Evolutionary conservation across 2,329 filamentous ascomycete species (phyloP).

Genomic region (Nannizziopsis arthrosporioides): DNA sequence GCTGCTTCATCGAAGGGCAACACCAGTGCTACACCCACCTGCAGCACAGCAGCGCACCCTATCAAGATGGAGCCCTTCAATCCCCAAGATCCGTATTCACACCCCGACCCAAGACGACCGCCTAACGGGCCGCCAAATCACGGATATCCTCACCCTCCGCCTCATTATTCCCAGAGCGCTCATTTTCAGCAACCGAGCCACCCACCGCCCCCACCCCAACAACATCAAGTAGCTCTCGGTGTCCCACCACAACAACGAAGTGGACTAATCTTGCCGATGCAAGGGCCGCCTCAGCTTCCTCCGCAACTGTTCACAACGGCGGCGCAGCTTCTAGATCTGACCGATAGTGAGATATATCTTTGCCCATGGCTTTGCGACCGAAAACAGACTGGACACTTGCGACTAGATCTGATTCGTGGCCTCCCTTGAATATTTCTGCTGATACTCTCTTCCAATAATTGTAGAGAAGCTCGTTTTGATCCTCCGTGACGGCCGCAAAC

Average conservation of each 20-base stretch:
- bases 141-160: background rate
- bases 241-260: slow-evolving; percentile 5
- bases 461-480: slow-evolving; percentile 88
- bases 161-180: slow-evolving; percentile 3
- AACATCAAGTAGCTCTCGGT: slow-evolving; percentile 13
- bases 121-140: slow-evolving; percentile 1
- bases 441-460: slow-evolving; percentile 16
- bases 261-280: slow-evolving; percentile 15
- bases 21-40: background rate
- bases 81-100: slow-evolving; percentile 23
- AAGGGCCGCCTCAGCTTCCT: slow-evolving; percentile 37
- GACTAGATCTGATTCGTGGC: too few species aligned
- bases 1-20: background rate
- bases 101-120: slow-evolving; percentile 5
- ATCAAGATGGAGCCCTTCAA: slow-evolving; percentile 28
- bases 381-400: background rate
- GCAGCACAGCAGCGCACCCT: background rate
- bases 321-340: slow-evolving; percentile 86
- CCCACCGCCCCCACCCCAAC: slow-evolving; percentile 21
- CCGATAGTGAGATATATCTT: slow-evolving; percentile 59
- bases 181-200: slow-evolving; percentile 10
- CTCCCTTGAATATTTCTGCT: background rate
- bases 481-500: slow-evolving; percentile 83
- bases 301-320: slow-evolving; percentile 99
- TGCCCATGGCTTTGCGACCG: background rate